Percentiles rank a stretch among this genome's conserved stretches.
Conservation (phyloP, 2,329 filamentous ascomycete species). For the Sclerotinia minor region DNA sequence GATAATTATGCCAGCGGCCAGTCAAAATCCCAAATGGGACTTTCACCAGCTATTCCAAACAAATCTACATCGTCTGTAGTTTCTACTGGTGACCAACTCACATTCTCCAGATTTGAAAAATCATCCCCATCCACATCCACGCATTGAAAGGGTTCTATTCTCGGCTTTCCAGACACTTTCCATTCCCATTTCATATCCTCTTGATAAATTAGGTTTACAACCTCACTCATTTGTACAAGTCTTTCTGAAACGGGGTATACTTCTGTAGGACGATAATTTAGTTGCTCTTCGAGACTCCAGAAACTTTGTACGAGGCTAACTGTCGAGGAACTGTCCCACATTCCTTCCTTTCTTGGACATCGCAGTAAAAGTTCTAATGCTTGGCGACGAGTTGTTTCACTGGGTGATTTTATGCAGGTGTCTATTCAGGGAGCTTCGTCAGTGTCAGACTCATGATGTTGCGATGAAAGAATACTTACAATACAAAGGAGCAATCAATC, state of each 20-base stretch:
- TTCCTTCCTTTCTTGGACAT: conserved; percentile 38
- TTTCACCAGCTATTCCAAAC: background rate
- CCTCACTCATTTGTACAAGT: conserved; percentile 16
- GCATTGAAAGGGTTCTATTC: background rate
- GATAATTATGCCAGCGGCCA: background rate
- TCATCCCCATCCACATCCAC: background rate
- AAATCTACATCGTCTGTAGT: background rate
- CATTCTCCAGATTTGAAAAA: background rate
- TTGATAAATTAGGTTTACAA: conserved; percentile 20
- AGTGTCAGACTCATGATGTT: background rate
- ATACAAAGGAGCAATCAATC: conserved; percentile 39
- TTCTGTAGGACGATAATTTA: background rate
- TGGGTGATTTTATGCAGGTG: conserved; percentile 31
- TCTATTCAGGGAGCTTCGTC: background rate
- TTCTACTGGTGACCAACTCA: background rate
- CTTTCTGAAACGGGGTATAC: background rate
- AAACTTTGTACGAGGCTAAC: conserved; percentile 33
- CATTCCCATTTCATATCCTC: conserved; percentile 27
- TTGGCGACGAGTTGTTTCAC: conserved; percentile 26
- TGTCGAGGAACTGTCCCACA: conserved; percentile 38
- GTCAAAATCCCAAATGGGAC: background rate
- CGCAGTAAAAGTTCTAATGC: conserved; percentile 35
- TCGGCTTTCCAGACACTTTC: background rate
- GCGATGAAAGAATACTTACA: conserved; percentile 23
- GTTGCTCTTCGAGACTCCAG: conserved; percentile 33